A percentile compares a stretch with the other conserved stretches of the same genome.
Conservation (phyloP, 768 basidiomycete genomes). For the Rhizopogon sp. region DNA sequence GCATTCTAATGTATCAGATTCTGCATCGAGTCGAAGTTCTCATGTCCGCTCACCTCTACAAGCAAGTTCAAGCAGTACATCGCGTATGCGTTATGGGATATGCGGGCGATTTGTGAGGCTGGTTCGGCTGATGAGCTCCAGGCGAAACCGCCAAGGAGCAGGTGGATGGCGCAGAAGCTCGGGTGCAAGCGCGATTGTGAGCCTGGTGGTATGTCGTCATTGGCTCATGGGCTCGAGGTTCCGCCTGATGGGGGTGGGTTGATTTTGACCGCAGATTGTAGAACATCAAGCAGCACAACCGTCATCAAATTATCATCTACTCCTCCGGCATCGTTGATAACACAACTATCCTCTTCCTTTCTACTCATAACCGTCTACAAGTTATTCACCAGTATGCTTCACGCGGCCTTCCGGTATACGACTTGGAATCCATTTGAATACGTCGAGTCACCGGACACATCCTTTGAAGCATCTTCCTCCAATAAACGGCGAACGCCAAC, state of each 20-base stretch:
- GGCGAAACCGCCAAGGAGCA: not conserved
- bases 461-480: too few relatives aligned
- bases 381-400: too few relatives aligned
- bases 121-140: not conserved
- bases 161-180: not conserved
- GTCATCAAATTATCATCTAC: too few relatives aligned
- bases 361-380: too few relatives aligned
- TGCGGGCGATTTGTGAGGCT: slow-evolving; percentile 48
- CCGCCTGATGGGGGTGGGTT: not conserved
- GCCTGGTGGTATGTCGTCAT: not conserved
- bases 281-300: too few relatives aligned
- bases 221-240: not conserved
- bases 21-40: slow-evolving; percentile 88
- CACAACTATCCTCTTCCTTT: too few relatives aligned
- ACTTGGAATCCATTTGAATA: too few relatives aligned
- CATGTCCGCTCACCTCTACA: slow-evolving; percentile 67
- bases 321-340: too few relatives aligned
- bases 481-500: too few relatives aligned
- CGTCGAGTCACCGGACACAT: too few relatives aligned
- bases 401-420: too few relatives aligned
- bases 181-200: not conserved
- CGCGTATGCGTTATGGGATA: slow-evolving; percentile 58
- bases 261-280: not conserved
- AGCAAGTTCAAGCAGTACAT: slow-evolving; percentile 58
- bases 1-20: slow-evolving; percentile 80